A percentile compares a stretch with the other conserved stretches of the same genome.
Evolutionary conservation across 352 stramenopile species (phyloP).

Genomic region (Plasmopara viticola): DNA sequence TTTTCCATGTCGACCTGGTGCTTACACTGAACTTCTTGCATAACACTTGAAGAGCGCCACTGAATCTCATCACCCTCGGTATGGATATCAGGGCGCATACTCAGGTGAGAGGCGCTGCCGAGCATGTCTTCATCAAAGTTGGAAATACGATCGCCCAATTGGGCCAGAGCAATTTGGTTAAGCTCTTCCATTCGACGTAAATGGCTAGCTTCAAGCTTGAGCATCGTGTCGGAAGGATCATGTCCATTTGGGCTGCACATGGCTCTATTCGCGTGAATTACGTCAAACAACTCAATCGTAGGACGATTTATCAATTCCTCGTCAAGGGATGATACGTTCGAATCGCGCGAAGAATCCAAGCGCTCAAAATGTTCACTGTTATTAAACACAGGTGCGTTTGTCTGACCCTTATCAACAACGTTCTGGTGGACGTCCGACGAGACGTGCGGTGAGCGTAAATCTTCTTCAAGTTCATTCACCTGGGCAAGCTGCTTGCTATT

Average conservation of each 20-base stretch:
- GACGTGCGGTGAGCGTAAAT: constrained; percentile 14
- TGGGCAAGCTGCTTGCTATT: constrained; percentile 12
- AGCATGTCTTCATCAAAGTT: constrained; percentile 30
- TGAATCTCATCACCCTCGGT: constrained; percentile 18
- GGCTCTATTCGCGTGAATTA: constrained; percentile 33
- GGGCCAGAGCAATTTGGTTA: constrained; percentile 41
- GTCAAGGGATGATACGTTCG: constrained; percentile 27
- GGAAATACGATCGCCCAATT: constrained; percentile 40
- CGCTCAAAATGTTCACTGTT: constrained; percentile 24
- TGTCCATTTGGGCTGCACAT: constrained; percentile 5
- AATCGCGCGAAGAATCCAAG: constrained; percentile 17
- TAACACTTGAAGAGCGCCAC: constrained; percentile 40
- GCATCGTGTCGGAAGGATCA: constrained; percentile 33
- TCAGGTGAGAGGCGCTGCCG: constrained; percentile 18
- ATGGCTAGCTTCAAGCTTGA: constrained; percentile 40
- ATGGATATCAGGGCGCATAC: constrained; percentile 11
- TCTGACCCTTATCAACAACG: constrained; percentile 13
- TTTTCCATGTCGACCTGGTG: constrained; percentile 43
- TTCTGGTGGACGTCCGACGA: constrained; percentile 10
- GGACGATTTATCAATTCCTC: constrained; percentile 45
- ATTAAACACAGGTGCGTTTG: constrained; percentile 14
- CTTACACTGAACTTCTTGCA: constrained; percentile 37
- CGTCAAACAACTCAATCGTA: constrained; percentile 40
- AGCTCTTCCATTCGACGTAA: constrained; percentile 50
- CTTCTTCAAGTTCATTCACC: constrained; percentile 18